Base-by-base conservation (phyloP, 2,329 filamentous ascomycete species). In the Pestalotiopsis sp. region DNA sequence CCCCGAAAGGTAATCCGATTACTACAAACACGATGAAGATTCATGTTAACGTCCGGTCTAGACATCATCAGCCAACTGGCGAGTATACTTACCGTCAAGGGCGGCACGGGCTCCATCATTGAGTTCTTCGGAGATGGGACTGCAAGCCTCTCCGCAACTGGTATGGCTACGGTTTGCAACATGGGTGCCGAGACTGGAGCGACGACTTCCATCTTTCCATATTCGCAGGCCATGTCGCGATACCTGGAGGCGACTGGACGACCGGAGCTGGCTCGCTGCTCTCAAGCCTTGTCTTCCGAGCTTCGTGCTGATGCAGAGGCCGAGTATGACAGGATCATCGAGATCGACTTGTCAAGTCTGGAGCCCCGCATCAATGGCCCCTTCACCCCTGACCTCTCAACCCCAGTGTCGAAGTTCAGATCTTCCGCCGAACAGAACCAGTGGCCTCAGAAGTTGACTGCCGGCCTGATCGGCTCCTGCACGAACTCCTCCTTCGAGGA, bases 311-410 rank as follows among this genome's bases (percentile, higher is more conserved):
- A 99, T 75, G 87, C 96, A 83, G 94, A 93, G 75, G 93, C 93
- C 74, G 91, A 98, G 83, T 99, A 98, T 82, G 96, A 99, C 82
- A 89, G 98, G 84, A 83, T 98, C 74, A 94, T 98, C 77, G 95
- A 98, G 85, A 93, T 99, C 84, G 95, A 99, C 87, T 89, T 99
- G 68, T 92, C 90, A 68, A 92, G 95, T 83, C 92, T 99, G 63
- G 96, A 99, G 87, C 96, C 96, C 74, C 94, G 98, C 81, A 94
- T 99, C 86, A 99, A 99, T 87, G 96, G 96, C 73, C 96, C 96
- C 73, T 98, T 98, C 90, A 99, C 96, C 31, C 96, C 96, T 70
- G 96, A 99, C 90, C 88, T 99, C 84, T 95, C 94, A 67, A 98
- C 95, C 7, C 96, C 96, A 64, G 97, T 99, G 81, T 97, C 94